Conservation (phyloP, 2,329 filamentous ascomycete species). For the Cladosporium oxysporum region DNA sequence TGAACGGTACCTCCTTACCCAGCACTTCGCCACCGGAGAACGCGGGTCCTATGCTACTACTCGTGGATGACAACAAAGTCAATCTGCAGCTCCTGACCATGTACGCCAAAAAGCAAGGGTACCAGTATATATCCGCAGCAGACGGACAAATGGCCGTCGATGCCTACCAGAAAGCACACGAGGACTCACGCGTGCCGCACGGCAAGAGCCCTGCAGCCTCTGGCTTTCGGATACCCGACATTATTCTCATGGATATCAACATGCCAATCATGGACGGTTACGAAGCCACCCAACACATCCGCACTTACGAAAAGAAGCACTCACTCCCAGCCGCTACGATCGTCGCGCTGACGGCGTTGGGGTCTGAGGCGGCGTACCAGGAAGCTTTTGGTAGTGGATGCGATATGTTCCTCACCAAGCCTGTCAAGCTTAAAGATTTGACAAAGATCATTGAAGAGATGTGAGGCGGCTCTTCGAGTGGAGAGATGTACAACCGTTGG, state of each 20-base stretch:
- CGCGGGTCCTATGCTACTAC: conserved; percentile 24
- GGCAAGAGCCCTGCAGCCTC: background rate
- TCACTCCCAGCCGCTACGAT: conserved; percentile 24
- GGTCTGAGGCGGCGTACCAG: conserved; percentile 23
- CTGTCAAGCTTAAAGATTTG: conserved; percentile 42
- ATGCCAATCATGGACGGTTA: conserved; percentile 39
- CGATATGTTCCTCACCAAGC: conserved; percentile 37
- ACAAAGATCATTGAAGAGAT: conserved; percentile 32
- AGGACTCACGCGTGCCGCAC: background rate
- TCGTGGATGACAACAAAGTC: conserved; percentile 40
- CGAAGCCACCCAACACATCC: conserved; percentile 38
- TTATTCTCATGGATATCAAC: conserved; percentile 52
- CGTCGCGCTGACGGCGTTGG: conserved; percentile 31
- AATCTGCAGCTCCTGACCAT: conserved; percentile 38
- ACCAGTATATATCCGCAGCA: conserved; percentile 46
- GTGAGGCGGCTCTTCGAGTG: background rate
- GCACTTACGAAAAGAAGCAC: conserved; percentile 34
- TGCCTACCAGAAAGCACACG: conserved; percentile 37
- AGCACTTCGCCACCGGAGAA: background rate
- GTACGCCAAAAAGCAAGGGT: conserved; percentile 39
- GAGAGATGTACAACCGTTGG: too few relatives aligned
- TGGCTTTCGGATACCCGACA: conserved; percentile 27
- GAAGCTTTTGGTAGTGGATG: conserved; percentile 34
- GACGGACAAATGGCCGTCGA: conserved; percentile 54
- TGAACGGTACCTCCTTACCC: background rate